Evolutionary conservation across 768 basidiomycete genomes (phyloP), one percentile per base, ranked within the genome.

Genomic region (Lentinula sp.): DNA sequence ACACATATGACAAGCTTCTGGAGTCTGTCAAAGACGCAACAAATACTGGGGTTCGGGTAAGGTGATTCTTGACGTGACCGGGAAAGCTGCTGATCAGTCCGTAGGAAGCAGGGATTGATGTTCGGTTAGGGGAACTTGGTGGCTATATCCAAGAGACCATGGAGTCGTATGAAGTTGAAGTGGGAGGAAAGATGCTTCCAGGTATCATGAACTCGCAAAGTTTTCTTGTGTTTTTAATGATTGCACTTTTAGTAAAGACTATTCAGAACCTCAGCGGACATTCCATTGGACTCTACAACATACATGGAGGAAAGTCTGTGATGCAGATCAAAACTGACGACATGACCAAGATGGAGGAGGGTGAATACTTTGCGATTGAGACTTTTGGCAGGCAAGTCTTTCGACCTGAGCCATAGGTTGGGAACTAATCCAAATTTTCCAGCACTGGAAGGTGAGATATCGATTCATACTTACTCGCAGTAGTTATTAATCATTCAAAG

Each of bases 331-430:
- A 90, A 71, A 93, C 90, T 60, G 83, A 88, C 36, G 95, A 97
- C 70, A 85, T 88, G 63, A 93, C 90, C 13, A 96, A 93, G 76
- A 99, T 99, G 97, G 97, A 98, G 70, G 97, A 99, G 74, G 97
- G 95, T 43, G 97, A 98, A 68, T 98, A 98, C 70, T 99, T 93
- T 71, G 97, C 97, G 8, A 96, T 99, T 60, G 97, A 99, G 74
- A 99, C 97, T 1, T 99, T 99, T 72, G 97, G 97, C 10, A 48
- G 46, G 46, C 12, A 28, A 48, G 46, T 23, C 20, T 48, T 20
- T 48, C n/a, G 46, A 23, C 12, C 20, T 48, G 6, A 9, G 2
- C 18, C 12, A 23, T 18, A 20, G 18, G 20, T 23, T 8, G 6
- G 9, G 10, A 20, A 48, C 8, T 48, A 8, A 48, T 48, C 7